Base-by-base conservation (phyloP, 768 basidiomycete species). In the Cubamyces sp. region DNA sequence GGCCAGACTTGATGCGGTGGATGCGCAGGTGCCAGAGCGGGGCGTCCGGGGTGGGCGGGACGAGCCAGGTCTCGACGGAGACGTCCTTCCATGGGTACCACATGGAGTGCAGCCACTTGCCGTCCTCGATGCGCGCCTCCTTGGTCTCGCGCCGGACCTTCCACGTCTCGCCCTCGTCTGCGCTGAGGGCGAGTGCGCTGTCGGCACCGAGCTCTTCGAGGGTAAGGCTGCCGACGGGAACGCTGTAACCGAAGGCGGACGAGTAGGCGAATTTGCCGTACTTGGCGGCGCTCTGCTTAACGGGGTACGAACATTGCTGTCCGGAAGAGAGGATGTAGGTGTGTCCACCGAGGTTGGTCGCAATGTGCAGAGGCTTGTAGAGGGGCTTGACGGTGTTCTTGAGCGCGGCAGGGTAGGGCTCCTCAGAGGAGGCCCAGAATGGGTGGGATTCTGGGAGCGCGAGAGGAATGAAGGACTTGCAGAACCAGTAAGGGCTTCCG, bases 401-500 rank as follows among this genome's bases (percentile, higher is more conserved):
- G 30, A 84, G 72, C 5, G 76, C 73, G 16, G 64, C 62, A 0
- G 89, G 90, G 73, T 86, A 88, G 4, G 83, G 80, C 60, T 88
- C 86, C 70, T 91, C 90, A n/a, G 77, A 67, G 1, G 83, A 76
- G 0, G 82, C 68, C 90, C 89, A 92, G 80, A 91, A 91, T 1
- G 87, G 86, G 71, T 91, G 88, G 0, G 79, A 77, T 16, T 82
- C 79, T 1, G 87, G 84, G 3, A 90, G 78, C 6, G 88, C 78
- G 16, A 91, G 82, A 6, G 87, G 73, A 41, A 87, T 78, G 72
- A 92, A 91, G 1, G 87, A 86, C 69, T 91, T 90, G 77, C 88
- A 90, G 69, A 86, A 88, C 90, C 90, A 91, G 74, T 91, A 92
- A 2, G 87, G 87, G 25, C 87, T 90, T 19, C 88, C 88, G 18